Evolutionary conservation across 371 early-diverging fungal species (phyloP).

Genomic region (Batkoa obscura): DNA sequence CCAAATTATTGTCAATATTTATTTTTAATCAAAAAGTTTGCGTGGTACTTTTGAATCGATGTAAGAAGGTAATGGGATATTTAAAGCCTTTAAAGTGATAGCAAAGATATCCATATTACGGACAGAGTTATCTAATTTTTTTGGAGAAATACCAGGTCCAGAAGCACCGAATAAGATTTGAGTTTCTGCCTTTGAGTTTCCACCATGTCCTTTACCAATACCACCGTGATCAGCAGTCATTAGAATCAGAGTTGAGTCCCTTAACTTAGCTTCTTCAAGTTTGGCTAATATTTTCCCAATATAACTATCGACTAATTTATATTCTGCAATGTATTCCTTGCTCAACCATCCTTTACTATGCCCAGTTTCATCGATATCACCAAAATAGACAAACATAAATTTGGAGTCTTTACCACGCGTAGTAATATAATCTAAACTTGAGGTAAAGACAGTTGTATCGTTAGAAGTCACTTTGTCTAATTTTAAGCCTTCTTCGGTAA

Average conservation of each 20-base stretch:
- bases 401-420: background rate
- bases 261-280: background rate
- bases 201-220: constrained; percentile 6
- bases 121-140: background rate
- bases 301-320: constrained; percentile 2
- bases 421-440: background rate
- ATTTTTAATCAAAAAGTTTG: background rate
- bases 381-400: constrained; percentile 6
- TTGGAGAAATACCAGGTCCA: background rate
- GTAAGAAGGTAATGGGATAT: background rate
- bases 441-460: background rate
- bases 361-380: constrained; percentile 7
- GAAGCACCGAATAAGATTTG: constrained; percentile 3
- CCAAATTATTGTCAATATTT: too few relatives aligned
- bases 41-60: background rate
- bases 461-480: constrained; percentile 1
- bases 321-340: constrained; percentile 1
- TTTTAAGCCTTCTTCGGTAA: constrained; percentile 1
- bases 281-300: background rate
- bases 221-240: constrained; percentile 12
- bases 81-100: background rate
- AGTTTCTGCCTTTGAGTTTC: constrained; percentile 1
- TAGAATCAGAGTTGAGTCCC: constrained; percentile 2
- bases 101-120: background rate
- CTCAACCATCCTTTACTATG: constrained; percentile 3